Evolutionary conservation across 108 stramenopile genomes (phyloP).

Genomic region (Fragilaria radians): DNA sequence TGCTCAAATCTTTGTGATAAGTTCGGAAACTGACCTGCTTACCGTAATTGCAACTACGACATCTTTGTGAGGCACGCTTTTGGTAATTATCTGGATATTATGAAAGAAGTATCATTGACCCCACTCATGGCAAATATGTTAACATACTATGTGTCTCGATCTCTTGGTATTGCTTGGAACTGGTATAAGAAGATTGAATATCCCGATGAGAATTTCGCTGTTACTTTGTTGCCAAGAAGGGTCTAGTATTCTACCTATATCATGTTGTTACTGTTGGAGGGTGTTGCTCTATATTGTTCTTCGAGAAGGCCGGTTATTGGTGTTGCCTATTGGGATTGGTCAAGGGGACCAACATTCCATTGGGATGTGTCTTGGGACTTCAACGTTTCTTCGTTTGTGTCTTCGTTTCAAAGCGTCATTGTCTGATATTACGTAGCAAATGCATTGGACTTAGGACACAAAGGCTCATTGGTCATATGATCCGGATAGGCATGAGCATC

Average conservation of each 20-base stretch:
- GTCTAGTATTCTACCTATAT: not conserved
- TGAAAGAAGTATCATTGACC: constrained; percentile 31
- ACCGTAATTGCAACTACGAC: no score
- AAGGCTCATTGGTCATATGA: no score
- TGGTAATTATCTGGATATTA: constrained; percentile 36
- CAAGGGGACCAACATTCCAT: not conserved
- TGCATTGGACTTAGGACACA: no score
- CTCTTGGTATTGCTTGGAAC: not conserved
- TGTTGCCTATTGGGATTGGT: not conserved
- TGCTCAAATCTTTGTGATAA: constrained; percentile 14
- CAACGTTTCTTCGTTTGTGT: no score
- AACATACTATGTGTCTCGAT: constrained; percentile 18
- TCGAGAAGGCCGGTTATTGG: not conserved
- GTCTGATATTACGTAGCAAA: no score
- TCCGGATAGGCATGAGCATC: no score
- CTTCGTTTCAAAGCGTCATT: no score
- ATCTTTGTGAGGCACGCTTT: constrained; percentile 48
- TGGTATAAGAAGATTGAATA: constrained; percentile 11
- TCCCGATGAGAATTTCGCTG: not conserved
- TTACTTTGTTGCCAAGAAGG: not conserved
- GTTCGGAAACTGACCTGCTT: no score
- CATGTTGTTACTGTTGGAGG: not conserved
- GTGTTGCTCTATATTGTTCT: not conserved
- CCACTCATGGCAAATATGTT: constrained; percentile 34
- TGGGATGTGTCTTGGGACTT: no score